Evolutionary conservation across 495 filamentous ascomycete species (phyloP).

Genomic region (Poronia punctata): DNA sequence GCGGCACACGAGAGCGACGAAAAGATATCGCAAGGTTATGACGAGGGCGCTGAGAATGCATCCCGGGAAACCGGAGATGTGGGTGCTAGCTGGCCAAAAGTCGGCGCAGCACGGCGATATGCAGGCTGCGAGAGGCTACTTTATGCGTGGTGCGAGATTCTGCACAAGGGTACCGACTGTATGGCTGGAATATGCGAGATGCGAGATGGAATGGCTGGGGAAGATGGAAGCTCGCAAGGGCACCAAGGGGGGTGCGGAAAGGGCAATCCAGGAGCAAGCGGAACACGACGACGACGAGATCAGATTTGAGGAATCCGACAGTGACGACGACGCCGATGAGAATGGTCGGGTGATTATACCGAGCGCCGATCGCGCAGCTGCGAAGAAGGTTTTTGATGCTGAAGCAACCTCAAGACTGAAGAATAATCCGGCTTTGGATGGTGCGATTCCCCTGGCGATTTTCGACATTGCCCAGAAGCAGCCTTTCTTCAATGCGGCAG

Average conservation of each 20-base stretch:
- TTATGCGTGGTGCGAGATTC: conserved; percentile 85
- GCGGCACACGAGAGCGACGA: conserved; percentile 64
- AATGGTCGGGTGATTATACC: conserved; percentile 32
- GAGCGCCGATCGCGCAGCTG: conserved; percentile 25
- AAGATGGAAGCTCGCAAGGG: conserved; percentile 69
- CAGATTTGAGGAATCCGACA: conserved; percentile 26
- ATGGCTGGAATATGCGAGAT: conserved; percentile 84
- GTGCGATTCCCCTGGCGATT: conserved; percentile 86
- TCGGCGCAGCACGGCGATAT: conserved; percentile 78
- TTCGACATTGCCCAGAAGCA: conserved; percentile 84
- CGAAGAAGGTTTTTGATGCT: conserved; percentile 48
- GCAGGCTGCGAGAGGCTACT: conserved; percentile 66
- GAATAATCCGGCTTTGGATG: conserved; percentile 73
- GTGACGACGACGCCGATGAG: conserved; percentile 30
- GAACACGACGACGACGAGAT: conserved; percentile 38
- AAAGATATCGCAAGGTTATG: conserved; percentile 71
- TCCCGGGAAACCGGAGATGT: conserved; percentile 74
- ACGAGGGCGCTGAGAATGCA: conserved; percentile 75
- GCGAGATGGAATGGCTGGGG: conserved; percentile 86
- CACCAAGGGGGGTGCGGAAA: conserved; percentile 47
- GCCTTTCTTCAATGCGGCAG: conserved; percentile 52
- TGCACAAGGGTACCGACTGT: conserved; percentile 63
- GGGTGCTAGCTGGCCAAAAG: conserved; percentile 76
- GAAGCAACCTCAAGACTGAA: conserved; percentile 53
- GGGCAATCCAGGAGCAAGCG: conserved; percentile 33